These are phyloP conservation scores for Glutinoglossum americanum DNA, from an alignment of 495 filamentous ascomycete species.

Conservation along the genomic window DNA sequence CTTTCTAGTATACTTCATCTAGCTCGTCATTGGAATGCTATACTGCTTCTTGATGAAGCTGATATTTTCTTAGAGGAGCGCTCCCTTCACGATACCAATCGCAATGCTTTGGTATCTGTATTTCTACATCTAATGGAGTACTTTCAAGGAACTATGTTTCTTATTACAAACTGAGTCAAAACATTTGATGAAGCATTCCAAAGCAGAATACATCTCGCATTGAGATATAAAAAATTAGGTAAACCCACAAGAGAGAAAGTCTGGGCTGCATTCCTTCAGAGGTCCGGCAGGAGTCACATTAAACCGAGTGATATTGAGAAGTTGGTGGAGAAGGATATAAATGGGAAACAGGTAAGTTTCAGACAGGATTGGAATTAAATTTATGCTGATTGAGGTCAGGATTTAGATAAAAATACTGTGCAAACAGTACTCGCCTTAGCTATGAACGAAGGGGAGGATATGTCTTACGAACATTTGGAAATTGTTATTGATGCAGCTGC, in stretches of 20 bases:
- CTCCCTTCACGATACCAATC: neutral
- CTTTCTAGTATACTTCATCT: neutral
- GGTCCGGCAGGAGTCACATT: too few species aligned
- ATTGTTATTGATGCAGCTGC: neutral
- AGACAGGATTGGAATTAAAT: too few species aligned
- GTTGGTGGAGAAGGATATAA: too few species aligned
- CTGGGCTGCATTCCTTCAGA: too few species aligned
- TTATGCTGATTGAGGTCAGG: too few species aligned
- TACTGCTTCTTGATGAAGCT: neutral
- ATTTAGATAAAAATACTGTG: too few species aligned
- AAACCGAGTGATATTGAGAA: too few species aligned
- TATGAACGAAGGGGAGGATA: neutral
- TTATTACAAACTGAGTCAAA: conserved; percentile 31
- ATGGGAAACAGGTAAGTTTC: too few species aligned
- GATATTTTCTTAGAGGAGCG: neutral
- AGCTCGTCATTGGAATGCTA: neutral
- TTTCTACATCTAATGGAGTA: conserved; percentile 30
- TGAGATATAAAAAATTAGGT: conserved; percentile 13
- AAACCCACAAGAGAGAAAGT: too few species aligned
- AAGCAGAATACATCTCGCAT: conserved; percentile 24
- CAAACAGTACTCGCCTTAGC: too few species aligned
- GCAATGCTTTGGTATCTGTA: conserved; percentile 8
- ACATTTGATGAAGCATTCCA: conserved; percentile 27
- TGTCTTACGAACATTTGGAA: conserved; percentile 2
- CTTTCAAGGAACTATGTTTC: conserved; percentile 27